Evolutionary conservation across 768 basidiomycete species (phyloP).

Genomic region (Gymnopilus junonius): DNA sequence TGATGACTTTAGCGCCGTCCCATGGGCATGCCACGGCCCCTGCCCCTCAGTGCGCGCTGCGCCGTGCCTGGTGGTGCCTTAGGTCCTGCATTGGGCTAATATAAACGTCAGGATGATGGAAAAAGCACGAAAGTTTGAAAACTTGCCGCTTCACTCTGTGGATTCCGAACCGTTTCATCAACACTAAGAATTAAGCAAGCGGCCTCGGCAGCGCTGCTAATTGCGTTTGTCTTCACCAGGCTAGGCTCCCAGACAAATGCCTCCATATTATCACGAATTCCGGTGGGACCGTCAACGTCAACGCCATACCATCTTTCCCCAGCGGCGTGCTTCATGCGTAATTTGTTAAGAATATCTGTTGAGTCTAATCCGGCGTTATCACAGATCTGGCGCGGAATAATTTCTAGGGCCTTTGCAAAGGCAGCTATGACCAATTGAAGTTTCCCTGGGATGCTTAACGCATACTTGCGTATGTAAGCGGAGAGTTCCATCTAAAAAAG

Average conservation of each 20-base stretch:
- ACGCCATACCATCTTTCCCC: constrained; percentile 93
- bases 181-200: constrained; percentile 95
- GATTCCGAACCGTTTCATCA: constrained; percentile 96
- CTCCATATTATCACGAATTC: constrained; percentile 95
- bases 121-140: not conserved
- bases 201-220: constrained; percentile 94
- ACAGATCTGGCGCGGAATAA: constrained; percentile 97
- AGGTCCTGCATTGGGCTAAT: constrained; percentile 81
- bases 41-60: constrained; percentile 81
- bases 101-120: constrained; percentile 22
- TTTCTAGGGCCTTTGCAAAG: constrained; percentile 95
- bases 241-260: constrained; percentile 99
- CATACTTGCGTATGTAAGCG: constrained; percentile 89
- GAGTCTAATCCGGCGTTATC: constrained; percentile 99
- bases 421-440: constrained; percentile 93
- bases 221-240: constrained; percentile 93
- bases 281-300: constrained; percentile 87
- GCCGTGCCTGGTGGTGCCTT: constrained; percentile 91
- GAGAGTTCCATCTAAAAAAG: constrained; percentile 89
- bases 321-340: constrained; percentile 93
- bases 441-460: constrained; percentile 93
- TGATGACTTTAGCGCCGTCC: constrained; percentile 60
- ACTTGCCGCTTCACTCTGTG: constrained; percentile 89
- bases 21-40: constrained; percentile 73
- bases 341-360: constrained; percentile 95